Evolutionary conservation across 257 asterid genomes (phyloP), one percentile per base, ranked within the genome.

Genomic region (Coffea eugenioides): DNA sequence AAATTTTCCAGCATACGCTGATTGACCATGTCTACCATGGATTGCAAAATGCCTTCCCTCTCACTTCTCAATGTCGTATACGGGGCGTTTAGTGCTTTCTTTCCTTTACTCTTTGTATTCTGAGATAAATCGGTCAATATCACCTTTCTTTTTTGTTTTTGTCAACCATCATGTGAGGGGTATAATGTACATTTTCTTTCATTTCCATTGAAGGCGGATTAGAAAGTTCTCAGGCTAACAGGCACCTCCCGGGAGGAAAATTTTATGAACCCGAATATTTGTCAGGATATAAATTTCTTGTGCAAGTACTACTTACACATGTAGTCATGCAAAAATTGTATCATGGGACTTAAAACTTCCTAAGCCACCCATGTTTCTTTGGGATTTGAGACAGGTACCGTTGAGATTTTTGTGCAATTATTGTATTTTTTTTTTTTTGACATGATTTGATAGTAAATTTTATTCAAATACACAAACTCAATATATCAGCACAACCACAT

Each of bases 11-110:
- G 16, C 45, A 15, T 1, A 48, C 21, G 54, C 5, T 23, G 34
- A 74, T 80, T 83, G 80, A 76, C 77, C 18, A 5, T 39, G 78
- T 69, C 79, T 51, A 61, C 64, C 81, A 62, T 69, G 56, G 49
- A 73, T 76, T 75, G 75, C 75, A 23, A 31, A 31, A 83, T 68
- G 71, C 0, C 73, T 65, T 39, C 73, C 15, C 9, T 25, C n/a
- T 41, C 27, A 13, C 21, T 54, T 45, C 69, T 16, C 21, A 16
- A 31, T 51, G 43, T 64, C 16, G 20, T 45, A 4, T 51, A 56
- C 27, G 16, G 31, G 52, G 51, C 49, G 52, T 67, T 68, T 0
- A 13, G 72, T 57, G 70, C 23, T 80, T 62, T 79, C 57, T 56
- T 16, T 68, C 39, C 23, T 71, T 8, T 39, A 62, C 18, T 16